These are phyloP conservation scores for Lactifluus echinatus DNA, from an alignment of 768 basidiomycete species.

Conservation along the genomic window DNA sequence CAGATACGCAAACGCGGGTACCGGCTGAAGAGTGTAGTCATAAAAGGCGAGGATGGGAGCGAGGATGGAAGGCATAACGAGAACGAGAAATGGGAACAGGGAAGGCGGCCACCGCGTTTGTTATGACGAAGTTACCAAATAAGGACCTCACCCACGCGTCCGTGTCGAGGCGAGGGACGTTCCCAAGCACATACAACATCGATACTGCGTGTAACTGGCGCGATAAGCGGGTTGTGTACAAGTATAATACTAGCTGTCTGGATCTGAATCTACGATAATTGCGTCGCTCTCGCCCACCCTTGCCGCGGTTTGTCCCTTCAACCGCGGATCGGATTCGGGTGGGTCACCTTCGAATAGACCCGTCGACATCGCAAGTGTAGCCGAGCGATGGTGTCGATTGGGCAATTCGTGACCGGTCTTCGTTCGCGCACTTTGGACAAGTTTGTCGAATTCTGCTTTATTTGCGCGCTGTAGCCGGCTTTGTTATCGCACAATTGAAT, in stretches of 20 bases:
- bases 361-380: neutral
- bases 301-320: neutral
- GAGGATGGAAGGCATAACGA: slow-evolving; percentile 15
- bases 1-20: slow-evolving; percentile 9
- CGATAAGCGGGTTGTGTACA: neutral
- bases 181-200: too few species aligned
- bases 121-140: neutral
- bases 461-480: slow-evolving; percentile 13
- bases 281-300: neutral
- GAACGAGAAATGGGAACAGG: too few species aligned
- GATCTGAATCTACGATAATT: slow-evolving; percentile 10
- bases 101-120: neutral
- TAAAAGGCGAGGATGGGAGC: slow-evolving; percentile 12
- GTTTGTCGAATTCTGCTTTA: slow-evolving; percentile 18
- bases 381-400: neutral
- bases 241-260: slow-evolving; percentile 2
- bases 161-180: too few species aligned
- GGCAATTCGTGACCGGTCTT: neutral
- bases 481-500: neutral
- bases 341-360: neutral
- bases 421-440: slow-evolving; percentile 6
- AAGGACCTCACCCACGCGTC: neutral
- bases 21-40: slow-evolving; percentile 12
- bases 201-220: too few species aligned
- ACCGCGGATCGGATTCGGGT: neutral